Percentiles rank a stretch among this genome's conserved stretches.
Conservation (phyloP, 352 stramenopile species). For the Blastocystis sp. region DNA sequence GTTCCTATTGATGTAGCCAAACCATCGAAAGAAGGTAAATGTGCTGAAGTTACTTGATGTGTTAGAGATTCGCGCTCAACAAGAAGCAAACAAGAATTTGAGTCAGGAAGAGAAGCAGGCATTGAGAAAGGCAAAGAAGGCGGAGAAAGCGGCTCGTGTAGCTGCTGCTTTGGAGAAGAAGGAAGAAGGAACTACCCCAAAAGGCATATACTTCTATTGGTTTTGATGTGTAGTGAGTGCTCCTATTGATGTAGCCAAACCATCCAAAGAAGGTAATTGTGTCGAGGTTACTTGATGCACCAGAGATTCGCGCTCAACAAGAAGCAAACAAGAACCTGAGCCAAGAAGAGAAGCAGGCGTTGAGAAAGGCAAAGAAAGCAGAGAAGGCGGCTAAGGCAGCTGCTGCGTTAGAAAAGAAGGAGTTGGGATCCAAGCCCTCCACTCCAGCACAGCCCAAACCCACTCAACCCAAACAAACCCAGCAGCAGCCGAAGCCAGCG, state of each 20-base stretch:
- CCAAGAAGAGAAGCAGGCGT: constrained; percentile 59
- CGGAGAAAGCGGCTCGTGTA: constrained; percentile 15
- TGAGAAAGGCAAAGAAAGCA: constrained; percentile 51
- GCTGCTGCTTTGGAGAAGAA: not conserved
- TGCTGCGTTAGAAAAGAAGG: no score
- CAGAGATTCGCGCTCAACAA: constrained; percentile 61
- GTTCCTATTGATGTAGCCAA: not conserved
- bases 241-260: not conserved
- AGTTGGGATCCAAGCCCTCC: not conserved
- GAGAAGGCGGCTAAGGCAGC: constrained; percentile 19
- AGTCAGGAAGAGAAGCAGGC: constrained; percentile 64
- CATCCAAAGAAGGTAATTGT: not conserved
- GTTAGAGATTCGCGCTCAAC: constrained; percentile 55
- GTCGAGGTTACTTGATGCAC: not conserved
- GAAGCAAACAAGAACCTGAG: constrained; percentile 57
- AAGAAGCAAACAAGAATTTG: constrained; percentile 58
- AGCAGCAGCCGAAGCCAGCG: not conserved
- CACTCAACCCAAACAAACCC: not conserved
- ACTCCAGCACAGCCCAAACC: not conserved
- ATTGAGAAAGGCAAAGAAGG: constrained; percentile 43
- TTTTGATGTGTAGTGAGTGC: not conserved
- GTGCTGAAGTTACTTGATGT: not conserved
- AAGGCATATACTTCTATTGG: not conserved
- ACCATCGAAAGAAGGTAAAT: constrained; percentile 29
- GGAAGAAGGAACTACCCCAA: not conserved